These are phyloP conservation scores for Calocera viscosa DNA, from an alignment of 768 basidiomycete species.

Conservation along the genomic window DNA sequence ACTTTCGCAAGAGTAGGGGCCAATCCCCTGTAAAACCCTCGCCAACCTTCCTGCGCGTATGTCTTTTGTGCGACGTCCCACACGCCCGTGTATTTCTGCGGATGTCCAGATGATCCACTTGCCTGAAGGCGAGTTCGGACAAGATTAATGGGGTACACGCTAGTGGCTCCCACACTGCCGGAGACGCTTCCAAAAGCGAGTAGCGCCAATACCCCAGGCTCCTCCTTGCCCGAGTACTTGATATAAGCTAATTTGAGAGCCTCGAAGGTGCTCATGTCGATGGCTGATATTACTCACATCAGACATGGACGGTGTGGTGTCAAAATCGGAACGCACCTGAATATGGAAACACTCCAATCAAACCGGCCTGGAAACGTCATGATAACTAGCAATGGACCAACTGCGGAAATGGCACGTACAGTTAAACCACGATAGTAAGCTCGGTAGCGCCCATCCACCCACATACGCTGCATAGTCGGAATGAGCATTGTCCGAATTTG, in stretches of 20 bases:
- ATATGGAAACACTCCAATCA: conserved; percentile 87
- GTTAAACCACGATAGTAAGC: conserved; percentile 85
- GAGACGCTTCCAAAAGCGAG: conserved; percentile 87
- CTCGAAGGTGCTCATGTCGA: conserved; percentile 96
- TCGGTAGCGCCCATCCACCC: conserved; percentile 61
- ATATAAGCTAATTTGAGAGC: conserved; percentile 85
- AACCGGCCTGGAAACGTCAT: conserved; percentile 53
- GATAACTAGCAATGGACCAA: conserved; percentile 26
- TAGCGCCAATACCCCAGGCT: conserved; percentile 76
- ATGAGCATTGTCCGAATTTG: conserved; percentile 35
- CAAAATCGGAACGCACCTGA: conserved; percentile 29
- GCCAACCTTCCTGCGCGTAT: conserved; percentile 75
- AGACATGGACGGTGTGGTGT: not conserved
- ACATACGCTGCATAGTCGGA: conserved; percentile 57
- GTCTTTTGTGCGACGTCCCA: conserved; percentile 73
- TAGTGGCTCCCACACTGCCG: conserved; percentile 85
- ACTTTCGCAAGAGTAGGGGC: conserved; percentile 90
- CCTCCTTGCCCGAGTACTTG: conserved; percentile 72
- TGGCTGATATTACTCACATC: conserved; percentile 53
- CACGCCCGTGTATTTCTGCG: conserved; percentile 78
- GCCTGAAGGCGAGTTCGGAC: conserved; percentile 92
- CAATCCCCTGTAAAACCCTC: conserved; percentile 86
- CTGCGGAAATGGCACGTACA: conserved; percentile 31
- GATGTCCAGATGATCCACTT: conserved; percentile 90
- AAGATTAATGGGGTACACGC: conserved; percentile 84